Evolutionary conservation across 2,329 filamentous ascomycete species (phyloP).

Genomic region (Trichoderma arundinaceum): DNA sequence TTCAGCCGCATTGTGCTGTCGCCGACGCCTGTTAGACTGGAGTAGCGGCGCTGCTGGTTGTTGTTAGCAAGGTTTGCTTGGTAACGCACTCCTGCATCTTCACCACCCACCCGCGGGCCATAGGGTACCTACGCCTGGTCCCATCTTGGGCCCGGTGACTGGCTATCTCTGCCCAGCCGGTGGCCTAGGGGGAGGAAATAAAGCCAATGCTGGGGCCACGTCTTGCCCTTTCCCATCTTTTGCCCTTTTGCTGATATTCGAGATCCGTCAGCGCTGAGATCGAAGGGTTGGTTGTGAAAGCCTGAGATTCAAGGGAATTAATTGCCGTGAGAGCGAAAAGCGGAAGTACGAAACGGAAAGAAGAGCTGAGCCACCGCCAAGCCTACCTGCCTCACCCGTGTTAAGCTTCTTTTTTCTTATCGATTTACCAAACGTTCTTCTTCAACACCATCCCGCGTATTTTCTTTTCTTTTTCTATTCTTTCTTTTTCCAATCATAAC

Average conservation of each 20-base stretch:
- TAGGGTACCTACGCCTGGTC: conserved; percentile 19
- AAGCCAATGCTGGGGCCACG: conserved; percentile 12
- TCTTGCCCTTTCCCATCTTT: neutral
- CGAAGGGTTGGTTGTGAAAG: neutral
- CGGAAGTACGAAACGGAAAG: neutral
- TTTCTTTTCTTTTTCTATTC: neutral
- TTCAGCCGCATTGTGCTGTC: conserved; percentile 16
- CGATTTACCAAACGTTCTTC: conserved; percentile 2
- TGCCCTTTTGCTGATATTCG: neutral
- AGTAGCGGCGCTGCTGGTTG: neutral
- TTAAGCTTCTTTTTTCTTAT: conserved; percentile 28
- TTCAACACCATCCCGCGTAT: neutral
- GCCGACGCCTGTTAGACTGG: no score
- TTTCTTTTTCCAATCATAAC: neutral
- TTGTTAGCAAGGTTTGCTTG: neutral
- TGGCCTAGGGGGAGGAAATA: conserved; percentile 9
- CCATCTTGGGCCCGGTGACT: conserved; percentile 9
- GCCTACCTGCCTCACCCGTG: conserved; percentile 12
- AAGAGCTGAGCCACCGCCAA: conserved; percentile 4
- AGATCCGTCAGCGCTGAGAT: neutral
- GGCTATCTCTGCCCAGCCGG: conserved; percentile 14
- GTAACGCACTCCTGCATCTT: conserved; percentile 19
- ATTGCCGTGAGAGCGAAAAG: neutral
- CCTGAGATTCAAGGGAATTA: neutral
- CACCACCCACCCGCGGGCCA: neutral